Evolutionary conservation across 345 rosid genomes (phyloP).

Genomic region (Laguncularia racemosa): DNA sequence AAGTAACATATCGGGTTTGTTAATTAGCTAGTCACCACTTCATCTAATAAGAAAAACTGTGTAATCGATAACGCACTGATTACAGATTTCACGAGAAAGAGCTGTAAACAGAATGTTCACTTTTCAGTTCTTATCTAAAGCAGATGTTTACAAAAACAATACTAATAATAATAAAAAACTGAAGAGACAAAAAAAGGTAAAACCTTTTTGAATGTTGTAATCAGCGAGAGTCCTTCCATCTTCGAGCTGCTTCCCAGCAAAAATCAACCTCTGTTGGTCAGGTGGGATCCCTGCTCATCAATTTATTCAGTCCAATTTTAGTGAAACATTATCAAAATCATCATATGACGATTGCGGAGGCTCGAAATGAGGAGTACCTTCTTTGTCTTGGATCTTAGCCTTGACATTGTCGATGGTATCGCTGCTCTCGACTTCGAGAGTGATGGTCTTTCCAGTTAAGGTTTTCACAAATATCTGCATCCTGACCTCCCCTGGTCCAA

Average conservation of each 20-base stretch:
- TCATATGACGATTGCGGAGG: too few species aligned
- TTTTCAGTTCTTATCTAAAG: too few species aligned
- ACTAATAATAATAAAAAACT: not conserved
- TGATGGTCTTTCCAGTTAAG: constrained; percentile 88
- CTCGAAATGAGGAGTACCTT: constrained; percentile 31
- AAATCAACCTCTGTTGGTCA: constrained; percentile 84
- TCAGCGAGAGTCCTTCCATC: constrained; percentile 92
- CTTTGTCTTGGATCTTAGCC: constrained; percentile 91
- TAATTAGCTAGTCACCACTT: too few species aligned
- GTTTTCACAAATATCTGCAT: constrained; percentile 97
- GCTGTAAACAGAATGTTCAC: too few species aligned
- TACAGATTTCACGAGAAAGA: too few species aligned
- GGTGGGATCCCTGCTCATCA: constrained; percentile 63
- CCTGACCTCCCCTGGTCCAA: constrained; percentile 14
- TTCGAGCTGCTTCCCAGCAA: constrained; percentile 91
- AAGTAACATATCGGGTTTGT: too few species aligned
- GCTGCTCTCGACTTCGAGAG: constrained; percentile 91
- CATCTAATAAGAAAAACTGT: too few species aligned
- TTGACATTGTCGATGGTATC: constrained; percentile 89
- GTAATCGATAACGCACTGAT: too few species aligned
- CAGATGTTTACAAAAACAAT: too few species aligned
- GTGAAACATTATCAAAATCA: not conserved
- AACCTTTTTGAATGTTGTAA: constrained; percentile 87
- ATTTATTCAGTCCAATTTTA: not conserved
- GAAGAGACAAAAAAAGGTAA: not conserved